Evolutionary conservation across 805 yeast genomes (phyloP).

Genomic region (Wickerhamiella slavikovae): DNA sequence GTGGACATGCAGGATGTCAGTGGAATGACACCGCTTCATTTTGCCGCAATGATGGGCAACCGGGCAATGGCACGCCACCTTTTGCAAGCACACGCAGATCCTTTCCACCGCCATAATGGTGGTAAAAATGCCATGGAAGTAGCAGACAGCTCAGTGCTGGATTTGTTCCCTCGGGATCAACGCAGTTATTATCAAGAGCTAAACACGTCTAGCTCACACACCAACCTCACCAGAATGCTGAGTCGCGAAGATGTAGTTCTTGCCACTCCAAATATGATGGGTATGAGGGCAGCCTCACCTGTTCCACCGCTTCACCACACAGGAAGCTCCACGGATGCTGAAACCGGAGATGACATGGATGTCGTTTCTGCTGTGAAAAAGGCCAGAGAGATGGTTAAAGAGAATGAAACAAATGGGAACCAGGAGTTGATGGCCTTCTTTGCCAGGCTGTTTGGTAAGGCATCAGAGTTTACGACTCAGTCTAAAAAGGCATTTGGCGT

Average conservation of each 20-base stretch:
- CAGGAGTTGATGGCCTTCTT: background rate
- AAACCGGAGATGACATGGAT: constrained; percentile 1
- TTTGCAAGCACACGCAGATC: constrained; percentile 12
- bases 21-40: constrained; percentile 75
- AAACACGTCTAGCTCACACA: constrained; percentile 11
- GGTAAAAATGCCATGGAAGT: constrained; percentile 21
- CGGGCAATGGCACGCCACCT: constrained; percentile 22
- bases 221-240: constrained; percentile 8
- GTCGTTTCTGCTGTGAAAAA: constrained; percentile 2
- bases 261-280: background rate
- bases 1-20: constrained; percentile 49
- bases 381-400: background rate
- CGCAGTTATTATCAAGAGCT: constrained; percentile 11
- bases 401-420: background rate
- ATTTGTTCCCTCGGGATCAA: constrained; percentile 12
- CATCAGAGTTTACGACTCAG: background rate
- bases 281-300: background rate
- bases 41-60: constrained; percentile 62
- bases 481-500: too few relatives aligned
- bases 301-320: background rate
- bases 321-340: background rate
- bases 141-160: constrained; percentile 13
- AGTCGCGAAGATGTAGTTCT: constrained; percentile 1
- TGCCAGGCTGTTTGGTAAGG: background rate
- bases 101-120: constrained; percentile 12